These are phyloP conservation scores for Gigaspora rosea DNA, from an alignment of 192 early-diverging fungal genomes.

Conservation along the genomic window DNA sequence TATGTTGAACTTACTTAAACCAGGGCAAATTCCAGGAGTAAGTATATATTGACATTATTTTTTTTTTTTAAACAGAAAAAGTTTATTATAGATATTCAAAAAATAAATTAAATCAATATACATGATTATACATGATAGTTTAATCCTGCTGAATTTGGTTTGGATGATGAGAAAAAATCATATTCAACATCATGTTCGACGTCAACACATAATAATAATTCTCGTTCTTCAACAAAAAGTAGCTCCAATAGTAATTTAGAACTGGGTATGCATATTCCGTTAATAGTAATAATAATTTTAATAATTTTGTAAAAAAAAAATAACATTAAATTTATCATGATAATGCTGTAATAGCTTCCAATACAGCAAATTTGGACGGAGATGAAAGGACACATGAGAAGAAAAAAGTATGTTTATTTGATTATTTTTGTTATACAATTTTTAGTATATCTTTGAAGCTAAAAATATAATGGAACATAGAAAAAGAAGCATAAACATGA, in stretches of 20 bases:
- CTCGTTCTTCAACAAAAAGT: not conserved
- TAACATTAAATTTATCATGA: not conserved
- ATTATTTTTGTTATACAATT: not conserved
- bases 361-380: not conserved
- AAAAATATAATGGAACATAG: not conserved
- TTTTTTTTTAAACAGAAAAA: not conserved
- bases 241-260: not conserved
- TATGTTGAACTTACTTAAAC: conserved; percentile 11
- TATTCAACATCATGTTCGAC: not conserved
- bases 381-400: not conserved
- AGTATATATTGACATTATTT: not conserved
- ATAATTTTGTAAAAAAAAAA: not conserved
- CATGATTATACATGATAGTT: conserved; percentile 4
- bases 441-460: not conserved
- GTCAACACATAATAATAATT: not conserved
- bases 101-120: not conserved
- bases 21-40: conserved; percentile 8
- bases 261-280: not conserved
- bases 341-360: not conserved
- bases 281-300: not conserved
- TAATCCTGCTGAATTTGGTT: conserved; percentile 6
- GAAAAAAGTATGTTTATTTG: not conserved
- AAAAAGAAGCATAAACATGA: conserved; percentile 7
- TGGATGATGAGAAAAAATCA: not conserved
- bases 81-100: not conserved